Percentiles rank a stretch among this genome's conserved stretches.
Evolutionary conservation across 352 stramenopile genomes (phyloP).

Genomic region (Albugo candida): DNA sequence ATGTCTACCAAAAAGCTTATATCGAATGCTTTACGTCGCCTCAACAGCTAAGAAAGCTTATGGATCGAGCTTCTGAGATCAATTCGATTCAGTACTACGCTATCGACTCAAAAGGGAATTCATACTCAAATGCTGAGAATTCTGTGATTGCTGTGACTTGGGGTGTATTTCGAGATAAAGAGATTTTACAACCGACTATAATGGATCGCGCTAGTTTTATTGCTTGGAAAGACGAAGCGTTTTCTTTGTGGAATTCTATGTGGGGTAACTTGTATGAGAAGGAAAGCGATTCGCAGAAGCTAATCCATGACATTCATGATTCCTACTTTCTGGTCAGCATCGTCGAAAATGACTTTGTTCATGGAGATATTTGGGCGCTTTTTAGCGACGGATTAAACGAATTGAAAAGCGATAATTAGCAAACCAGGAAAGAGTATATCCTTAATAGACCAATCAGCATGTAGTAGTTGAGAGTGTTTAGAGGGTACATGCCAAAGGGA

Average conservation of each 20-base stretch:
- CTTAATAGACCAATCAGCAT: background rate
- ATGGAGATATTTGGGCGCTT: slow-evolving; percentile 71
- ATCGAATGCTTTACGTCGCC: slow-evolving; percentile 96
- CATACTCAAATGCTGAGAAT: slow-evolving; percentile 78
- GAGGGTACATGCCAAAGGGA: no score
- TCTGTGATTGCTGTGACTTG: slow-evolving; percentile 93
- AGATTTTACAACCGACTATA: slow-evolving; percentile 93
- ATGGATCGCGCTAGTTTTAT: slow-evolving; percentile 94
- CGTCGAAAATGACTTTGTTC: slow-evolving; percentile 96
- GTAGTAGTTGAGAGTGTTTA: background rate
- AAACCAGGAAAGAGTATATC: no score
- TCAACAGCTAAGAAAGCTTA: slow-evolving; percentile 81
- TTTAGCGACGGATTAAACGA: slow-evolving; percentile 17
- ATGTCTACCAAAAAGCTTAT: slow-evolving; percentile 98
- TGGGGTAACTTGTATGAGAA: slow-evolving; percentile 94
- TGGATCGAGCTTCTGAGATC: slow-evolving; percentile 70
- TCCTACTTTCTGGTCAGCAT: slow-evolving; percentile 96
- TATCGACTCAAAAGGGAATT: slow-evolving; percentile 77
- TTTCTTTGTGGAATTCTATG: slow-evolving; percentile 89
- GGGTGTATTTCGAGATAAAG: slow-evolving; percentile 94
- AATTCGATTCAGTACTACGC: slow-evolving; percentile 80
- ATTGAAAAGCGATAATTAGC: background rate
- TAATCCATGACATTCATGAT: slow-evolving; percentile 92
- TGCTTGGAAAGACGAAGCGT: slow-evolving; percentile 94
- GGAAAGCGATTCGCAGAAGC: slow-evolving; percentile 65